Percentiles rank a stretch among this genome's conserved stretches.
Conservation (phyloP, 768 basidiomycete species). For the Pleurotus tuber-regium region DNA sequence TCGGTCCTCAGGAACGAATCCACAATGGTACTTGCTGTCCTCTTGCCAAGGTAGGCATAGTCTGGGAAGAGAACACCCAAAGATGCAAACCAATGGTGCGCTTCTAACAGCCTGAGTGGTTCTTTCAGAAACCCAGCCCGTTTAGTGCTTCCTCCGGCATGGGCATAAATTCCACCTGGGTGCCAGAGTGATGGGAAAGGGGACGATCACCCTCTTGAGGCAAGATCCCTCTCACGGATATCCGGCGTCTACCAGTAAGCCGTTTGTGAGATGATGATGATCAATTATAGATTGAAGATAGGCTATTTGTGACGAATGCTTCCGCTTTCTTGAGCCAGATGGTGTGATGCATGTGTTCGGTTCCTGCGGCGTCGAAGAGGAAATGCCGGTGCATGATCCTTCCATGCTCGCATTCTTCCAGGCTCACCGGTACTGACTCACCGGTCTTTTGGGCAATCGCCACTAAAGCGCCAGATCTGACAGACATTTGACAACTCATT, state of each 20-base stretch:
- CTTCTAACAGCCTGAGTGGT: not conserved
- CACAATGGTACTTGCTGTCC: too few relatives aligned
- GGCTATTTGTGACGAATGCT: constrained; percentile 10
- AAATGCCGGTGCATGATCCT: constrained; percentile 2
- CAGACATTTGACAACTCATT: too few relatives aligned
- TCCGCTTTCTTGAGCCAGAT: constrained; percentile 4
- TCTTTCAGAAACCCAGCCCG: not conserved
- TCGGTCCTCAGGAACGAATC: constrained; percentile 5
- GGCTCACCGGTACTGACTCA: too few relatives aligned
- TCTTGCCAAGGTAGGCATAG: not conserved
- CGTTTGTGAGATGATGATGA: constrained; percentile 1
- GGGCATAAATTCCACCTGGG: not conserved
- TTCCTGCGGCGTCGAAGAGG: constrained; percentile 7
- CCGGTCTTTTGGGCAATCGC: not conserved
- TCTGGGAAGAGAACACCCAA: not conserved
- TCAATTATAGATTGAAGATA: constrained; percentile 3
- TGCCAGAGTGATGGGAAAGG: constrained; percentile 1
- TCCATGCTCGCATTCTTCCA: constrained; percentile 5
- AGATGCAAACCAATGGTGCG: not conserved
- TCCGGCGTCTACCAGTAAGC: not conserved
- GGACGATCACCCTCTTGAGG: not conserved
- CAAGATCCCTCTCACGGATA: constrained; percentile 1
- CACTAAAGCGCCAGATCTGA: too few relatives aligned
- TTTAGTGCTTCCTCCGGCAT: not conserved
- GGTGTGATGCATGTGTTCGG: constrained; percentile 6